Evolutionary conservation across 2,329 filamentous ascomycete genomes (phyloP), one percentile per base, ranked within the genome.

Genomic region (Aspergillus piperis): DNA sequence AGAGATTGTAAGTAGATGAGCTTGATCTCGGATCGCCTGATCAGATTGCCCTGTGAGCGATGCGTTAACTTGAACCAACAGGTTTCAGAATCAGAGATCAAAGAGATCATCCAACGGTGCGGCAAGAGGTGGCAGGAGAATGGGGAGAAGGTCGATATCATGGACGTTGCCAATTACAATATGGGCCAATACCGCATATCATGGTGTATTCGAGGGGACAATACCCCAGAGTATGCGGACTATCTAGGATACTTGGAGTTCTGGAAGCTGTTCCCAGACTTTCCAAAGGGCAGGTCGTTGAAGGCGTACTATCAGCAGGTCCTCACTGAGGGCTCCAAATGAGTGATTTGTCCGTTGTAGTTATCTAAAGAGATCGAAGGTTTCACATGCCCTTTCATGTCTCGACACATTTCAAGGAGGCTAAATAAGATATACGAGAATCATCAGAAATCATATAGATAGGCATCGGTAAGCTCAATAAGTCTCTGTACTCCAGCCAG

Each of bases 201-300:
- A 0, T 78, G 71, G 70, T 75, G 70, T 4, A 53, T 83, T 15
- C 70, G 81, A 1, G 78, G 76, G 0, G 83, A 85, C 56, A 83
- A 83, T 64, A 79, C 71, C 1, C 79, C 77, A 0, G 77, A 81
- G 55, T 71, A 76, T 58, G 83, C 83, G 2, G 68, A 72, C 30
- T 83, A 83, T 59, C 69, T 85, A 3, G 82, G 82, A 0, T 83
- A 84, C 64, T 61, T 84, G 8, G 71, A 75, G 58, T 72, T 68
- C 10, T 78, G 77, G 57, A 78, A 83, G n/a, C 68, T 84, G 19
- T 85, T 83, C 64, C 82, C 82, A 0, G 80, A 80, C 3, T 13
- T 21, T 13, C 15, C 48, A 8, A 49, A 39, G 13, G 17, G 8
- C 2, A 30, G 27, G 10, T 48, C n/a, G 3, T n/a, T 57, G 19